Evolutionary conservation across 2,329 filamentous ascomycete species (phyloP).

Genomic region (Sordariomycetes sp.): DNA sequence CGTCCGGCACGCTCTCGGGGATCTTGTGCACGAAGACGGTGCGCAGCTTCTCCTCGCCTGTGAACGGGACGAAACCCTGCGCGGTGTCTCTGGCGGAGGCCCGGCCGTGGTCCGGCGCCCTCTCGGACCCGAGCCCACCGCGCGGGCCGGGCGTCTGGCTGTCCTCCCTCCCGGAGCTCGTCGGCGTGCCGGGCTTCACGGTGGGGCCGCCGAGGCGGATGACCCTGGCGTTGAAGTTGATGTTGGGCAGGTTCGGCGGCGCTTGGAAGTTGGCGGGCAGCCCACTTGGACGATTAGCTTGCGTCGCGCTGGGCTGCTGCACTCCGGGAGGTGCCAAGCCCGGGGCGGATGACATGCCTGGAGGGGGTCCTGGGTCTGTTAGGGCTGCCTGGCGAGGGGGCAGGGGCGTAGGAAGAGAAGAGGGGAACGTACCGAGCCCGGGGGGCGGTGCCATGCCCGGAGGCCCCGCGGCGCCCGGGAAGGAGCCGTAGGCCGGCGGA

Average conservation of each 20-base stretch:
- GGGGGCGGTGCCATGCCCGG: slow-evolving; percentile 69
- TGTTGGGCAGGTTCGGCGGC: slow-evolving; percentile 86
- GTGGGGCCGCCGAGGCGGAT: slow-evolving; percentile 81
- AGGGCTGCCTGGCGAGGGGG: slow-evolving; percentile 6
- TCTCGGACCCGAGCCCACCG: slow-evolving; percentile 46
- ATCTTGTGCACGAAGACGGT: slow-evolving; percentile 88
- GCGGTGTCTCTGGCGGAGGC: slow-evolving; percentile 57
- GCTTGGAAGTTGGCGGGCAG: slow-evolving; percentile 80
- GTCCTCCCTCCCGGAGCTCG: slow-evolving; percentile 6
- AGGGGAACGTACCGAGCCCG: slow-evolving; percentile 58
- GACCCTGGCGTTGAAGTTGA: slow-evolving; percentile 95
- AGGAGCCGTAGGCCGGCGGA: slow-evolving; percentile 63
- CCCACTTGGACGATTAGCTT: slow-evolving; percentile 69
- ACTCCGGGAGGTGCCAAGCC: slow-evolving; percentile 72
- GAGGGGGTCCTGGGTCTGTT: slow-evolving; percentile 51
- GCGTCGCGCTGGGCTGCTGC: slow-evolving; percentile 61
- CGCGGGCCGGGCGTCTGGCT: neutral
- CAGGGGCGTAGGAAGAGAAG: neutral
- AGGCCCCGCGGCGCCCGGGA: slow-evolving; percentile 43
- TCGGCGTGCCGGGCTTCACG: slow-evolving; percentile 42
- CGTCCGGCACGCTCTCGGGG: slow-evolving; percentile 62
- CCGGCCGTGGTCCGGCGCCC: slow-evolving; percentile 47
- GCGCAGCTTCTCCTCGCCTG: slow-evolving; percentile 78
- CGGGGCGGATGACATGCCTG: slow-evolving; percentile 70
- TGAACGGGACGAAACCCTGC: slow-evolving; percentile 69